Percentiles rank a stretch among this genome's conserved stretches.
phyloP scores from a whole-genome alignment of 129 eudicot species.

The Arctium lappa region DNA sequence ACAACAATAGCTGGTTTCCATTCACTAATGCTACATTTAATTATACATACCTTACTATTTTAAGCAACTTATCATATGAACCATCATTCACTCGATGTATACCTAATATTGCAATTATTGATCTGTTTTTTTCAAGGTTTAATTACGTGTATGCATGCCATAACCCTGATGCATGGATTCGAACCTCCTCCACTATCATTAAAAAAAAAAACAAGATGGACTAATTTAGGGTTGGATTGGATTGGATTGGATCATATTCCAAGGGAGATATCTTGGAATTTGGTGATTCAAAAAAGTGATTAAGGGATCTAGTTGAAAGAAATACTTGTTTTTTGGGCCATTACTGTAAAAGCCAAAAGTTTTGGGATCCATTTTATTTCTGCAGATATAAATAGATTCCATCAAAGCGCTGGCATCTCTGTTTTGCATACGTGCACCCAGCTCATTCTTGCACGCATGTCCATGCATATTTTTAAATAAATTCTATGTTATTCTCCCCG shows the following conservation, averaged over 20 bases:
- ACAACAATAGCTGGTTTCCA: background rate
- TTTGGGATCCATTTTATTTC: background rate
- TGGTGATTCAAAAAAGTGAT: background rate
- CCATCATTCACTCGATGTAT: background rate
- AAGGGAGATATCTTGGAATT: constrained; percentile 19
- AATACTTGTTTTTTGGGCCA: background rate
- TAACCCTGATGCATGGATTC: background rate
- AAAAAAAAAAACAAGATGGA: background rate
- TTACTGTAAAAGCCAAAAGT: background rate
- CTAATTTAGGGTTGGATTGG: background rate
- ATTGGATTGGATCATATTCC: background rate
- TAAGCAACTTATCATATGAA: background rate
- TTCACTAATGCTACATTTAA: background rate
- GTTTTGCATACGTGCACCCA: constrained; percentile 58
- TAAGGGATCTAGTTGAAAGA: background rate
- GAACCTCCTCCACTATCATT: background rate
- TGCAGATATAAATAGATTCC: constrained; percentile 13
- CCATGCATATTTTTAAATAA: constrained; percentile 11
- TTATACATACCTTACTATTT: background rate
- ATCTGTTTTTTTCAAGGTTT: too few relatives aligned
- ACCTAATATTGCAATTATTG: background rate
- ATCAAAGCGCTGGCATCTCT: constrained; percentile 32
- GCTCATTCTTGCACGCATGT: constrained; percentile 46
- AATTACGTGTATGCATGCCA: background rate
- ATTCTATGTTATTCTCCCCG: background rate